Conservation (phyloP, 2,329 filamentous ascomycete genomes). For the Claviceps capensis region DNA sequence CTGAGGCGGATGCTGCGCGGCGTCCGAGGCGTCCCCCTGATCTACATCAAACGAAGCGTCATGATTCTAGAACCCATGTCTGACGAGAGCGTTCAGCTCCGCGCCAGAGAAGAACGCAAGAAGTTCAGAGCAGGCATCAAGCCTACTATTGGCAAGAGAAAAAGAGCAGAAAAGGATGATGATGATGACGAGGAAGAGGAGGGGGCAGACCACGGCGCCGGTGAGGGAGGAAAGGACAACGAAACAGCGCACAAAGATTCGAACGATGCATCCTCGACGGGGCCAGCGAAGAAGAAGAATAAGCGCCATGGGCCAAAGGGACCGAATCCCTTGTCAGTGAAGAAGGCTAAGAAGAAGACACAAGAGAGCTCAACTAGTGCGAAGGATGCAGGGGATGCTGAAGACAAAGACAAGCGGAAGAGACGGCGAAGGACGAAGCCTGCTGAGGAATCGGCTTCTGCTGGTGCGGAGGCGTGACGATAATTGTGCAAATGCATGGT, state of each 20-base stretch:
- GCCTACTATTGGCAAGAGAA: slow-evolving; percentile 34
- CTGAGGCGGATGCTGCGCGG: slow-evolving; percentile 49
- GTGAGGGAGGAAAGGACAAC: slow-evolving; percentile 21
- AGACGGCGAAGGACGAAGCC: slow-evolving; percentile 19
- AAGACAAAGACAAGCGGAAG: slow-evolving; percentile 17
- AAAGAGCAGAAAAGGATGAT: slow-evolving; percentile 28
- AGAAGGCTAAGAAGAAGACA: slow-evolving; percentile 48
- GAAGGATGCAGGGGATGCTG: slow-evolving; percentile 10
- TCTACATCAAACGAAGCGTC: slow-evolving; percentile 68
- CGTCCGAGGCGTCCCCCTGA: slow-evolving; percentile 59
- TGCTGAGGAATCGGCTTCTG: not conserved
- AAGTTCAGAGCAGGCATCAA: slow-evolving; percentile 64
- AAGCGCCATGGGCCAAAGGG: slow-evolving; percentile 48
- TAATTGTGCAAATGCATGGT: not conserved
- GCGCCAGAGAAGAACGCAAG: slow-evolving; percentile 53
- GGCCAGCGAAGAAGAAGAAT: slow-evolving; percentile 38
- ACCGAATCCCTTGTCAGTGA: slow-evolving; percentile 57
- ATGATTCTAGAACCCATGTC: slow-evolving; percentile 64
- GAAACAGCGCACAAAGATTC: slow-evolving; percentile 2
- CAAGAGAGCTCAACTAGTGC: slow-evolving; percentile 14
- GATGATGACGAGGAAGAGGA: slow-evolving; percentile 7
- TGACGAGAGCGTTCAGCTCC: slow-evolving; percentile 45
- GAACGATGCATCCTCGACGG: slow-evolving; percentile 11
- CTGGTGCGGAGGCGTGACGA: not conserved
- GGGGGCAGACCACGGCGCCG: slow-evolving; percentile 8